These are phyloP conservation scores for Notholithocarpus densiflorus DNA, from an alignment of 306 rosid species.

Conservation along the genomic window DNA sequence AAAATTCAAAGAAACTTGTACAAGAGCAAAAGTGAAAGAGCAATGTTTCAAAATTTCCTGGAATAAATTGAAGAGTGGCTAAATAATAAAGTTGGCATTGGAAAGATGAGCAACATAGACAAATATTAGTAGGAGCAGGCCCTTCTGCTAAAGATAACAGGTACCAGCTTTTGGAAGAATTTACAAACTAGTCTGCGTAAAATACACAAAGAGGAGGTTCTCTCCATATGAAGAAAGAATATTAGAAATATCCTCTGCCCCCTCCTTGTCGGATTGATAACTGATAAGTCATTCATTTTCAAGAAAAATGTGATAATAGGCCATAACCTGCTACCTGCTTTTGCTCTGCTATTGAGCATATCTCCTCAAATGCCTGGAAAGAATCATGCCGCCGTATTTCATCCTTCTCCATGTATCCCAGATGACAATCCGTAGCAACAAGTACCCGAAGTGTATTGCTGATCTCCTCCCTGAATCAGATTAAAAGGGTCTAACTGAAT, in stretches of 20 bases:
- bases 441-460: slow-evolving; percentile 70
- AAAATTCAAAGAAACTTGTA: not conserved
- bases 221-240: not conserved
- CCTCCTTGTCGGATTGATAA: not conserved
- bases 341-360: slow-evolving; percentile 77
- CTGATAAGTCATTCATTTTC: not conserved
- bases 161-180: not conserved
- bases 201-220: not conserved
- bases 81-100: not conserved
- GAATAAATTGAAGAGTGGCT: not conserved
- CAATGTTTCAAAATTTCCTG: not conserved
- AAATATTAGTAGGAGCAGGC: not conserved
- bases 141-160: not conserved
- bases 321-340: slow-evolving; percentile 35
- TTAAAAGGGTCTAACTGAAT: not conserved
- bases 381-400: slow-evolving; percentile 94
- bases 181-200: not conserved
- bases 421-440: slow-evolving; percentile 92
- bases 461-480: slow-evolving; percentile 49
- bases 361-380: slow-evolving; percentile 85
- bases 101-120: not conserved
- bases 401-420: slow-evolving; percentile 97
- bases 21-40: not conserved
- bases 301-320: not conserved
- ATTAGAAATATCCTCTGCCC: not conserved